phyloP scores from a whole-genome alignment of 2,329 filamentous ascomycete genomes.

The Diaporthe citriasiana region DNA sequence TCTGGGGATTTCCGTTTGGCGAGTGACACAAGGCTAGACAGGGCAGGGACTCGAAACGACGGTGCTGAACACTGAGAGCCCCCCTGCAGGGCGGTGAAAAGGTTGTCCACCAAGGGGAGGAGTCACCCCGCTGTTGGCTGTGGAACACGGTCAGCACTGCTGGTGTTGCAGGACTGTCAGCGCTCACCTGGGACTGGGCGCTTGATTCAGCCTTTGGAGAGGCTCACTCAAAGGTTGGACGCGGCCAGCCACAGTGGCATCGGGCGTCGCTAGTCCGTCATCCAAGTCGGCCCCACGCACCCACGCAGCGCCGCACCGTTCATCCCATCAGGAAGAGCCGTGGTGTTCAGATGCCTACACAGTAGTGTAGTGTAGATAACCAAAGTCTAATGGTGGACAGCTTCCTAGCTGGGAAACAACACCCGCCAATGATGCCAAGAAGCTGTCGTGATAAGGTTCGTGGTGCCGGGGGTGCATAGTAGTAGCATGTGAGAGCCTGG shows the following conservation, averaged over 20 bases:
- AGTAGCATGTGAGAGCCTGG: conserved; percentile 15
- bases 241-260: not conserved
- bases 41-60: conserved; percentile 29
- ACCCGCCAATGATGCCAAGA: conserved; percentile 14
- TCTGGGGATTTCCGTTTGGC: conserved; percentile 27
- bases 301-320: not conserved
- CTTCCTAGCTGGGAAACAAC: conserved; percentile 24
- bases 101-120: conserved; percentile 3
- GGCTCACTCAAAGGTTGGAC: not conserved
- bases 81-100: conserved; percentile 28
- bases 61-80: conserved; percentile 17
- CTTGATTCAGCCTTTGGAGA: not conserved
- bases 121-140: not conserved
- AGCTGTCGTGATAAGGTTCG: conserved; percentile 4
- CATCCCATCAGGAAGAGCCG: conserved; percentile 12
- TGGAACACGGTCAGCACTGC: not conserved
- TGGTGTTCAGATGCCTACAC: not conserved
- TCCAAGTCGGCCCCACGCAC: conserved; percentile 12
- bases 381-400: not conserved
- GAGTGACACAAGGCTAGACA: conserved; percentile 13
- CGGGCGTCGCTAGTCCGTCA: not conserved
- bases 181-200: not conserved
- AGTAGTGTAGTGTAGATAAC: too few relatives aligned
- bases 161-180: conserved; percentile 6
- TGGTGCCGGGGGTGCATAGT: not conserved